Base-by-base conservation (phyloP, 208 protist species). In the Trypanosoma scelopori region DNA sequence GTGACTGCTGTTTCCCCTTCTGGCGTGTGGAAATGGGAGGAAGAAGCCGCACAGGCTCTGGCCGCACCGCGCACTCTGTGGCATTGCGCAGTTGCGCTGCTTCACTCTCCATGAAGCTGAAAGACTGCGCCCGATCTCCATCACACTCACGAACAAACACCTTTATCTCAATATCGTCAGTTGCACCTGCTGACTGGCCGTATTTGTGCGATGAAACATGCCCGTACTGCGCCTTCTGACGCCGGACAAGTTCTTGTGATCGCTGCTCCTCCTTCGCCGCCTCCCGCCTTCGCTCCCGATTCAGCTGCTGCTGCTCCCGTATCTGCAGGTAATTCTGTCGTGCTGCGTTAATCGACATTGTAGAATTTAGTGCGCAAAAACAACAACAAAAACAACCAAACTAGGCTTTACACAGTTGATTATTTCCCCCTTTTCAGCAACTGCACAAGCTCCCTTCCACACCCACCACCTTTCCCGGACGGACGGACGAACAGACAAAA, bases 61-160 rank as follows among this genome's bases (percentile, higher is more conserved):
- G 32, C 64, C 5, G 18, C 15, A 16, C 30, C 53, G 28, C 35
- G 20, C 3, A 27, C 39, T 51, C 37, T 18, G 23, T 53, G 56
- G 11, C 45, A 56, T 16, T 55, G 28, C 11, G 61, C 32, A 32
- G 51, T 43, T 47, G 35, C 61, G 16, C 45, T 25, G 51, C 69
- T 48, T 80, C 66, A 48, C 67, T 66, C 66, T 94, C 88, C 18
- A 64, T 73, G 59, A 84, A 94, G 22, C 45, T 55, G 51, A 87
- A 91, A 6, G 30, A 25, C 49, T 82, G 74, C 23, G 75, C 83
- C 16, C 71, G 48, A 23, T 78, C 75, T 7, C 55, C 71, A 41
- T 95, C 89, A 53, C 89, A 95, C 76, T 95, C 89, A 5, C 84
- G 89, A 49, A 95, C 76, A 70, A 85, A 95, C 20, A 95, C 89